phyloP scores from a whole-genome alignment of 2,329 filamentous ascomycete species.

The Diaporthe longicolla region DNA sequence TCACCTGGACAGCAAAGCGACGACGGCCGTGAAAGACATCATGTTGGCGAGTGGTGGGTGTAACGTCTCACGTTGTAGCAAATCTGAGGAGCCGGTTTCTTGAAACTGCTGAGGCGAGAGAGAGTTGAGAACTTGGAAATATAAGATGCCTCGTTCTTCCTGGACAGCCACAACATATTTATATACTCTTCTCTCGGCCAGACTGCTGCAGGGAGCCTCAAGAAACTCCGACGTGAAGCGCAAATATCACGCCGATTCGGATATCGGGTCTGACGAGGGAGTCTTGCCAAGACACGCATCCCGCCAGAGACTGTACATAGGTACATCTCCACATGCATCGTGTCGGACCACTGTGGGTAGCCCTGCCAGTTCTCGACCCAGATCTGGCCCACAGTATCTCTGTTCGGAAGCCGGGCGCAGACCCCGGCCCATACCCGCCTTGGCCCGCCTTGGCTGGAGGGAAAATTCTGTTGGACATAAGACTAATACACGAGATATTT shows the following conservation, averaged over 20 bases:
- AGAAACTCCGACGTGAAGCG: background rate
- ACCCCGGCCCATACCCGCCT: constrained; percentile 4
- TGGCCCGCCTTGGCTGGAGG: constrained; percentile 3
- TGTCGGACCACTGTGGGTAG: constrained; percentile 15
- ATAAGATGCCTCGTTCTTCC: background rate
- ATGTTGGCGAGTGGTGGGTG: background rate
- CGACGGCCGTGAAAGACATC: constrained; percentile 11
- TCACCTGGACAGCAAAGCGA: constrained; percentile 18
- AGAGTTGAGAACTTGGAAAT: background rate
- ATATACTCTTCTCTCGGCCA: background rate
- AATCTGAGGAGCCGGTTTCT: background rate
- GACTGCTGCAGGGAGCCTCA: background rate
- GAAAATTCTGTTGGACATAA: background rate
- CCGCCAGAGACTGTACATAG: background rate
- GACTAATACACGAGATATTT: background rate
- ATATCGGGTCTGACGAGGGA: constrained; percentile 10
- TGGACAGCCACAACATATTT: background rate
- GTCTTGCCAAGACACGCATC: background rate
- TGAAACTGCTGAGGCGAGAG: background rate
- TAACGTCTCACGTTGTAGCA: background rate
- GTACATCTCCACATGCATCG: background rate
- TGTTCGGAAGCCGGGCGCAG: constrained; percentile 11
- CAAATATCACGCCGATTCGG: background rate
- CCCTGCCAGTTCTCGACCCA: background rate
- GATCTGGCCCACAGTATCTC: constrained; percentile 4